phyloP scores from a whole-genome alignment of 441 rosid genomes.

The Flueggea neowawraea region DNA sequence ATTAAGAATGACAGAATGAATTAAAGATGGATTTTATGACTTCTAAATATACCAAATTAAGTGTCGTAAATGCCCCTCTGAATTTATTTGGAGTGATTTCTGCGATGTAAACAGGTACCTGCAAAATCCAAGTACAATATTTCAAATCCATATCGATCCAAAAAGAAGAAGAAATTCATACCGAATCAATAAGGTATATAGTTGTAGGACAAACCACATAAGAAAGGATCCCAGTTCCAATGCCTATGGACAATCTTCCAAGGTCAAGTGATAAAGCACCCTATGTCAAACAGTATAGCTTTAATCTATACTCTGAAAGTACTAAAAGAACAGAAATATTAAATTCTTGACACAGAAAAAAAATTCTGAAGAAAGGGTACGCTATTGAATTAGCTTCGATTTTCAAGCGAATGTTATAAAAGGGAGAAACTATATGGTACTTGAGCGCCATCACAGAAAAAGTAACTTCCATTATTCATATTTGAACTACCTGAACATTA shows the following conservation, averaged over 20 bases:
- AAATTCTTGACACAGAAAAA: too few relatives aligned
- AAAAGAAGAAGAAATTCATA: not conserved
- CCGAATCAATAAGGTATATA: conserved; percentile 1
- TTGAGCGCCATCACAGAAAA: too few relatives aligned
- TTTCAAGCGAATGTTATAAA: too few relatives aligned
- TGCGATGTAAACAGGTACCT: conserved; percentile 68
- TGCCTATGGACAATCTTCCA: conserved; percentile 64
- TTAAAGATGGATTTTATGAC: too few relatives aligned
- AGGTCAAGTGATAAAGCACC: conserved; percentile 38
- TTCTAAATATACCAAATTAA: conserved; percentile 40
- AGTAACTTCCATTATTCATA: too few relatives aligned
- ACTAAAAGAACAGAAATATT: too few relatives aligned
- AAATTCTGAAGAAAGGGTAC: too few relatives aligned
- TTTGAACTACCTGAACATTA: too few relatives aligned
- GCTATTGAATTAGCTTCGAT: too few relatives aligned
- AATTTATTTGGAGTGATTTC: conserved; percentile 61
- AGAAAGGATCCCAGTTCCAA: conserved; percentile 49
- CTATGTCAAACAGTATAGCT: conserved; percentile 17
- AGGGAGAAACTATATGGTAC: too few relatives aligned
- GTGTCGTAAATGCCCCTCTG: conserved; percentile 52
- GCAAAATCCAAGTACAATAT: too few relatives aligned
- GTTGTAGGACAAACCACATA: conserved; percentile 41
- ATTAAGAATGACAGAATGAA: too few relatives aligned
- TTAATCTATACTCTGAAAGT: not conserved
- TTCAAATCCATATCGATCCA: conserved; percentile 5